These are phyloP conservation scores for Alloteropsis semialata DNA, from an alignment of 176 grass and related monocot species.

Conservation along the genomic window DNA sequence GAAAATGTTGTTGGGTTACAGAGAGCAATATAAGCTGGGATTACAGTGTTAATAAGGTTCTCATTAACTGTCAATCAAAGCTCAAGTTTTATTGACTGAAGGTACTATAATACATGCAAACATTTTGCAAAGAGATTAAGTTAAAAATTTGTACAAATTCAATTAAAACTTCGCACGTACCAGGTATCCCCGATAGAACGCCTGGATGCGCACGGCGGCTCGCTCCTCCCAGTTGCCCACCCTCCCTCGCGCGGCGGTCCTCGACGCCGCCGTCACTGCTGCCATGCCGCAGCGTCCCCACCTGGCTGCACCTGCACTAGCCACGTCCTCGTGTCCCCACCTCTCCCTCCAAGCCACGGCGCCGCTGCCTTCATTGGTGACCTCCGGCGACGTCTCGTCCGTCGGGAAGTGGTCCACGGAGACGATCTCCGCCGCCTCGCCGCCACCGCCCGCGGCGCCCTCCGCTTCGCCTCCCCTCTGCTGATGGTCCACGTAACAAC, in stretches of 20 bases:
- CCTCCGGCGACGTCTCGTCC: constrained; percentile 72
- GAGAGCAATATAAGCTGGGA: no score
- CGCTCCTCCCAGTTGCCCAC: constrained; percentile 41
- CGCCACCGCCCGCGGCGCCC: background rate
- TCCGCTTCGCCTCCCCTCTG: constrained; percentile 10
- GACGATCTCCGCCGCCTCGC: constrained; percentile 50
- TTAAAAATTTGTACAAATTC: background rate
- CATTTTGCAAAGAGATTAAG: background rate
- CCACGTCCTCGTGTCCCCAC: background rate
- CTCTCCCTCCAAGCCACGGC: background rate
- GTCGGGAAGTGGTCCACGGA: constrained; percentile 75
- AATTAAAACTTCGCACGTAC: constrained; percentile 37
- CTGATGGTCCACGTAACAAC: background rate
- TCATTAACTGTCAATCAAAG: no score
- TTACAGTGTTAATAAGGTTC: no score
- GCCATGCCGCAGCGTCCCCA: background rate
- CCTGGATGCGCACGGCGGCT: constrained; percentile 73
- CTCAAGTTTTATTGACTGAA: no score
- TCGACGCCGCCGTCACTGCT: constrained; percentile 7
- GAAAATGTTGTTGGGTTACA: no score
- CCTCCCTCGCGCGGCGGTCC: constrained; percentile 31
- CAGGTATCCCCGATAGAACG: constrained; percentile 85
- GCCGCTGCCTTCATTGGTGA: constrained; percentile 48
- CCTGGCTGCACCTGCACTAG: constrained; percentile 14
- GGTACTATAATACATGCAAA: no score